Base-by-base conservation (phyloP, 495 filamentous ascomycete species). In the Xylaria curta region DNA sequence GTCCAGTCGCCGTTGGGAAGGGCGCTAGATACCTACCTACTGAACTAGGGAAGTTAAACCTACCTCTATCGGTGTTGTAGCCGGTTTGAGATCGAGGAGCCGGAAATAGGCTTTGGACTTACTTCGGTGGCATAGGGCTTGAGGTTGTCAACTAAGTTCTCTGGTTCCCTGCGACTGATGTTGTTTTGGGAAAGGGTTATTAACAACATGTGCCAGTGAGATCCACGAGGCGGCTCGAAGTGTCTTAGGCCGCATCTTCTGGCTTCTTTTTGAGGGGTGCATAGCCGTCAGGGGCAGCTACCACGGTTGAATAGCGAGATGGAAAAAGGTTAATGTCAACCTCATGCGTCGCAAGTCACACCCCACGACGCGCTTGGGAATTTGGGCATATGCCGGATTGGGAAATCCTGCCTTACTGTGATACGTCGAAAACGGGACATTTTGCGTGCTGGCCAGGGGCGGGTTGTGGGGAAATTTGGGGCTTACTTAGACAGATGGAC, bases 401-500 rank as follows among this genome's bases (percentile, higher is more conserved):
- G 68, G 56, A 38, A 62, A 46, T 49, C 13, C 13, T 31, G 66
- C 36, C 3, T 36, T 51, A 44, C 3, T 17, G n/a, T 4, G 26
- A 63, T 54, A 40, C 51, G 44, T 21, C 54, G 19, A 21, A 33
- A 40, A 26, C 38, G 33, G n/a, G 28, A 42, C 4, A 38, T 15
- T 15, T 54, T 15, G 53, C 56, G 15, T 67, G 65, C 33, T 67
- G 12, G 15, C 31, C n/a, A 56, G 65, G 33, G 64, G 64, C 47
- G 19, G 63, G 64, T 42, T 67, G 64, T 49, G 64, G 65, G 65
- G 65, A 54, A 54, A 53, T 13, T 26, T 8, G 33, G 17, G 38
- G 40, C 63, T 24, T 42, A 42, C 38, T 42, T 42, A 42, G 36
- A 66, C 12, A 24, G 47, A 24, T 9, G 1, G 64, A 42, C 47